phyloP scores from a whole-genome alignment of 2,329 filamentous ascomycete genomes.

The Monascus ruber region DNA sequence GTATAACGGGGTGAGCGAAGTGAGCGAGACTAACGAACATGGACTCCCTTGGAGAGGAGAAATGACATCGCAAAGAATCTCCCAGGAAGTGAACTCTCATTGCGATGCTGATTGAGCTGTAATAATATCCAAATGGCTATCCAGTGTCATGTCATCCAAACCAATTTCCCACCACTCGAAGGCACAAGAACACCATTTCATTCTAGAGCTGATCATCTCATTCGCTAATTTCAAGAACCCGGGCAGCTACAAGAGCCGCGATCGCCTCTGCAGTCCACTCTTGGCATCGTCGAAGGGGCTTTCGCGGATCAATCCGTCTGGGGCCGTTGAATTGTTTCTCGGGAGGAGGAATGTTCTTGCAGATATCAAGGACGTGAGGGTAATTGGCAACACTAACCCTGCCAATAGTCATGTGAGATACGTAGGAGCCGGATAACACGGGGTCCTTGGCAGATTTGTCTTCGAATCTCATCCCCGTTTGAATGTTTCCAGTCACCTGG shows the following conservation, averaged over 20 bases:
- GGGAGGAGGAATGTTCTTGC: slow-evolving; percentile 11
- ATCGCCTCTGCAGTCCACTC: slow-evolving; percentile 19
- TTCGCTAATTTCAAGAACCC: no score
- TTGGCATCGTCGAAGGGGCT: slow-evolving; percentile 16
- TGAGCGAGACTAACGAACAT: no score
- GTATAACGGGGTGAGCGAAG: no score
- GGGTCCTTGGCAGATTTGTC: slow-evolving; percentile 7
- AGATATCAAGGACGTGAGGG: slow-evolving; percentile 9
- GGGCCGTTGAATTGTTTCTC: slow-evolving; percentile 21
- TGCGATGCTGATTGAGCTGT: no score
- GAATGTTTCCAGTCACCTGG: slow-evolving; percentile 21
- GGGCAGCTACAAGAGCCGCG: slow-evolving; percentile 1
- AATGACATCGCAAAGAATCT: no score
- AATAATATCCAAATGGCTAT: no score
- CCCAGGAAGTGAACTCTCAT: no score
- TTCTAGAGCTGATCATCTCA: no score
- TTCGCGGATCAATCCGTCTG: slow-evolving; percentile 13
- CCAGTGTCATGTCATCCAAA: no score
- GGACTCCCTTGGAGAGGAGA: no score
- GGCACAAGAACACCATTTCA: no score
- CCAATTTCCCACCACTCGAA: no score
- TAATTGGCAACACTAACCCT: slow-evolving; percentile 10
- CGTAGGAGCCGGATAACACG: slow-evolving; percentile 9
- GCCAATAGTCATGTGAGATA: slow-evolving; percentile 8
- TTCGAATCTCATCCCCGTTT: slow-evolving; percentile 18